Evolutionary conservation across 2,329 filamentous ascomycete genomes (phyloP), one percentile per base, ranked within the genome.

Genomic region (Knoxdaviesia proteae): DNA sequence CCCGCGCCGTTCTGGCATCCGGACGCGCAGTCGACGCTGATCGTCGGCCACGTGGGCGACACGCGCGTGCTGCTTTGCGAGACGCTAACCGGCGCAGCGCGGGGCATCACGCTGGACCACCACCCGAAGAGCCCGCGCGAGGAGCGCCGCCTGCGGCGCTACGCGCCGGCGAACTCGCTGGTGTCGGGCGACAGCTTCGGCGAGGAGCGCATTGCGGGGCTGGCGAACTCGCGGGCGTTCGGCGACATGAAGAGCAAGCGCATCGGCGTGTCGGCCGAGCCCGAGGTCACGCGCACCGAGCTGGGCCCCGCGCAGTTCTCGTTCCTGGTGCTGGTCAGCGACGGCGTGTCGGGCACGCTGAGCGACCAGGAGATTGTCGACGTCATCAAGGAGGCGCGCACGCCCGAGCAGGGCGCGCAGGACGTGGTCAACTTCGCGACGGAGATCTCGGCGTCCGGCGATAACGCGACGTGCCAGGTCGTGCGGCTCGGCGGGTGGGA

Each of bases 1-100:
- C 79, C 87, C 0, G 80, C 80, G 0, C 90, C 90, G 0, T 98
- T 93, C 60, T 98, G 90, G 90, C 84, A 96, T 53, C 90, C 90
- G 0, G 74, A 77, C 4, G 80, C 84, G 0, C 80, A 84, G 4
- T 84, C 81, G 0, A 92, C 86, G 1, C 62, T 98, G 34, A 62
- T 94, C 10, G 79, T 86, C 6, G 86, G 84, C 0, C 90, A 98
- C 56, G 86, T 94, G 2, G 90, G 90, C 46, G 90, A 98, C 57
- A 94, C 86, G 1, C 76, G 90, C 42, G 79, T 94, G 47, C 65
- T 98, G 3, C 74, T 98, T 33, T 96, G 87, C 61, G 79, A 86
- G 43, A 94, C 88, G 0, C 69, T 71, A 9, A 88, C 84, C 1
- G 90, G 90, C 6, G 67, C 76, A 38, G 78, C 87, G 1, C 71